Base-by-base conservation (phyloP, 116 monocot species). In the Cymodocea nodosa region DNA sequence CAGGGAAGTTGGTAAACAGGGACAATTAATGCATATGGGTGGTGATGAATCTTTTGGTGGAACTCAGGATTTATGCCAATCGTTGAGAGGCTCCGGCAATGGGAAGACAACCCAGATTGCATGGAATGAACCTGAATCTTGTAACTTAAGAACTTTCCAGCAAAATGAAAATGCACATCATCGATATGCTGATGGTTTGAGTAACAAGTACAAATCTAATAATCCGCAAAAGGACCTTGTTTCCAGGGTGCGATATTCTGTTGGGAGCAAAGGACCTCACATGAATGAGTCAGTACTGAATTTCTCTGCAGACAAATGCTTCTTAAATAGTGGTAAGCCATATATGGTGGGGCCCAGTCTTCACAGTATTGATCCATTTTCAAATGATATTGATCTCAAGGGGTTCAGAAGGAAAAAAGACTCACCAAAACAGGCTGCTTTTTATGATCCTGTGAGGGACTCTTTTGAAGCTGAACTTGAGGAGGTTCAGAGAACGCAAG, bases 391-490 rank as follows among this genome's bases (percentile, higher is more conserved):
- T 20, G 90, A 78, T 67, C 13, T 83, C 15, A 94, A 84, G 59
- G 67, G 74, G 8, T 77, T 81, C 35, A 91, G 80, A 78, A 88
- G 68, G 79, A 98, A 82, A 76, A 30, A 30, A 3, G 89, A 91
- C 36, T 35, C 54, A 13, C 16, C 63, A 37, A 86, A 80, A 35
- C 77, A 78, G 35, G 50, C 62, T 52, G 82, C 86, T 64, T 86
- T 84, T 63, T 76, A 83, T 80, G 97, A 98, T 66, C 97, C 88
- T 36, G 88, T 82, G 0, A 83, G 97, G 56, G 97, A 88, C 63
- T 98, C 92, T 19, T 98, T 91, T 80, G 97, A 98, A 71, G 97
- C 90, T 53, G 97, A 98, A 72, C 77, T 88, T 14, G 84, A 88
- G 70, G 82, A 77, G 56, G 88, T 88, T 49, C 88, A 88, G 67